phyloP scores from a whole-genome alignment of 2,329 filamentous ascomycete genomes.

The Thielaviopsis euricoi region DNA sequence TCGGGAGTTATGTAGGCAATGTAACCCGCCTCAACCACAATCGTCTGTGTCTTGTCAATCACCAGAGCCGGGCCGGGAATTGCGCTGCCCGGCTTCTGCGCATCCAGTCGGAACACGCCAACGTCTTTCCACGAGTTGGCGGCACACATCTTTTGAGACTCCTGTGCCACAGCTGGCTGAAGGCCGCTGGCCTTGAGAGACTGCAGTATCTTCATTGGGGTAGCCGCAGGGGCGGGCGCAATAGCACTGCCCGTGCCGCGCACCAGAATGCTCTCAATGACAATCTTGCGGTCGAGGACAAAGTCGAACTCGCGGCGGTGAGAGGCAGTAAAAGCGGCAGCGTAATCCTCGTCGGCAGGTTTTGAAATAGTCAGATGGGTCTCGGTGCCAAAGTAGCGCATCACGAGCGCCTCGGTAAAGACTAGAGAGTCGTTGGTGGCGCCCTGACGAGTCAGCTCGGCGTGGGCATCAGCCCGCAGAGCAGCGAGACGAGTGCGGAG shows the following conservation, averaged over 20 bases:
- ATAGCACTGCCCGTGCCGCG: constrained; percentile 19
- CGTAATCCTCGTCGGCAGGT: constrained; percentile 33
- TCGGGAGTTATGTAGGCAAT: constrained; percentile 20
- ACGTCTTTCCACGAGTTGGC: constrained; percentile 15
- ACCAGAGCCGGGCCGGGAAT: constrained; percentile 48
- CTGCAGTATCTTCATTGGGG: not conserved
- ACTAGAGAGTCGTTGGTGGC: constrained; percentile 26
- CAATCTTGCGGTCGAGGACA: constrained; percentile 28
- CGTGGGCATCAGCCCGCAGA: constrained; percentile 20
- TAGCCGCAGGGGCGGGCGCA: not conserved
- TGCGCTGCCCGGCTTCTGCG: not conserved
- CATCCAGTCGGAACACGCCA: constrained; percentile 15
- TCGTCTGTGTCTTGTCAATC: constrained; percentile 57
- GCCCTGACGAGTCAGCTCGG: constrained; percentile 20
- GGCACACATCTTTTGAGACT: constrained; percentile 16
- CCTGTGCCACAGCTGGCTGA: constrained; percentile 12
- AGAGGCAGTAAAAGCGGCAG: constrained; percentile 49
- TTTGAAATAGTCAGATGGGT: constrained; percentile 23
- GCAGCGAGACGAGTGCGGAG: constrained; percentile 19
- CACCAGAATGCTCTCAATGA: constrained; percentile 27
- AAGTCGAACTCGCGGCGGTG: constrained; percentile 65
- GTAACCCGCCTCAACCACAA: constrained; percentile 41
- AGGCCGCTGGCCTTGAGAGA: not conserved
- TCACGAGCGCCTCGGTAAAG: constrained; percentile 26
- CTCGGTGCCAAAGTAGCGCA: constrained; percentile 20